Evolutionary conservation across 805 yeast species (phyloP), one percentile per base, ranked within the genome.

Genomic region (Saturnispora saitoi): DNA sequence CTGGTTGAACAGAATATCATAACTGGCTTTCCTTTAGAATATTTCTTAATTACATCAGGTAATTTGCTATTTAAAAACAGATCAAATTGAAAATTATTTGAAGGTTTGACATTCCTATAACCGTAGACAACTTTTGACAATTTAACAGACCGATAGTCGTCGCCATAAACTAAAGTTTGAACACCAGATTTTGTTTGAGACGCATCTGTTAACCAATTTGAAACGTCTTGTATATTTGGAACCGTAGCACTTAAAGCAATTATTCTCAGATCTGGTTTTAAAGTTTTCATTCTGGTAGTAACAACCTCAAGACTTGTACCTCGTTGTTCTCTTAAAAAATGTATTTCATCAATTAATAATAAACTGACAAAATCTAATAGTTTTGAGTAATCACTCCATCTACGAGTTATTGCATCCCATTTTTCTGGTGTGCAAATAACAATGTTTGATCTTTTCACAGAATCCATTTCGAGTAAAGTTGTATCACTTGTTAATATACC

Each of bases 371-470:
- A 87, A 9, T 84, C 78, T 2, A 86, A 84, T 45, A 89, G 65
- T 56, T 88, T 95, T 44, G 77, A 78, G 58, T 89, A 96, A 46
- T 96, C 96, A 55, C 75, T 81, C 45, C 89, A 83, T 60, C 91
- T 91, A 59, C 98, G 77, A 0, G 99, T 91, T 1, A 93, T 96
- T 2, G 91, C 97, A 67, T 89, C 97, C 96, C 97, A 89, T 65
- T 89, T 89, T 60, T 89, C 96, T 4, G 54, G 52, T 0, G 96
- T 96, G 0, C 96, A 90, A 0, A 96, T 88, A 2, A 89, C 96
- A 51, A 89, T 83, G 36, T 88, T 73, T 61, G 90, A 96, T 1
- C 96, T 88, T 2, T 77, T 76, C 56, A 78, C 63, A 38, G 88
- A 86, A 62, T 89, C 96, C 1, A 82, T 72, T 54, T 80, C 78